These are phyloP conservation scores for Fusarium sp. DNA, from an alignment of 2,329 filamentous ascomycete species.

Conservation along the genomic window DNA sequence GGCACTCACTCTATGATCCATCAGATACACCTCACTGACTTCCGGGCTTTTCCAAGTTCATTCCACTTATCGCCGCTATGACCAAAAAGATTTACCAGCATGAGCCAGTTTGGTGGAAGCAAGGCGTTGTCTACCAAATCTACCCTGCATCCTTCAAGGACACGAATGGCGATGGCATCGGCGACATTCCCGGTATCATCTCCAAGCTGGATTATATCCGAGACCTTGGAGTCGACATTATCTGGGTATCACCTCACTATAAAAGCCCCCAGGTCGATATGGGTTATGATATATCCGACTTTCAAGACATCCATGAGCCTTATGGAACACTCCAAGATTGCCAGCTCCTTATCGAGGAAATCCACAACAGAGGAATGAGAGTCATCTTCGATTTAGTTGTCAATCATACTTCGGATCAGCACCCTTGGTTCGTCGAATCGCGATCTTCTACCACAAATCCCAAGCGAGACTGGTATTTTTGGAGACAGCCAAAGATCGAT, in stretches of 20 bases:
- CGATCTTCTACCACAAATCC: slow-evolving; percentile 17
- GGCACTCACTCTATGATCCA: too few relatives aligned
- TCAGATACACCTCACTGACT: too few relatives aligned
- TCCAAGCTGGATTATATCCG: slow-evolving; percentile 60
- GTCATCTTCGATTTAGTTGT: slow-evolving; percentile 36
- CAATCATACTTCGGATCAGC: slow-evolving; percentile 36
- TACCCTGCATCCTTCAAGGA: slow-evolving; percentile 67
- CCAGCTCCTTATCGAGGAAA: slow-evolving; percentile 28
- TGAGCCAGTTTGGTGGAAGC: slow-evolving; percentile 61
- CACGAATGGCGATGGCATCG: slow-evolving; percentile 63
- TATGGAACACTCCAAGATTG: slow-evolving; percentile 35
- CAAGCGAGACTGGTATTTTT: slow-evolving; percentile 71
- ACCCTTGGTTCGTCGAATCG: slow-evolving; percentile 35
- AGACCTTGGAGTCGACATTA: slow-evolving; percentile 24
- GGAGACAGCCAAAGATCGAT: slow-evolving; percentile 60
- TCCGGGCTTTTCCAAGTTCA: too few relatives aligned
- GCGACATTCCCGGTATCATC: slow-evolving; percentile 64
- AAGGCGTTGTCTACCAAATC: slow-evolving; percentile 65
- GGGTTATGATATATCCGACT: slow-evolving; percentile 38
- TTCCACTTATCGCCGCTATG: neutral
- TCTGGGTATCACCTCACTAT: slow-evolving; percentile 37
- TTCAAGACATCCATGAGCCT: slow-evolving; percentile 32
- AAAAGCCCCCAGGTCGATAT: slow-evolving; percentile 36
- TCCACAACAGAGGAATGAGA: slow-evolving; percentile 23
- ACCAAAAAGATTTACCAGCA: neutral